Percentiles rank a stretch among this genome's conserved stretches.
Evolutionary conservation across 768 basidiomycete genomes (phyloP).

Genomic region (Amanita pseudoporphyria): DNA sequence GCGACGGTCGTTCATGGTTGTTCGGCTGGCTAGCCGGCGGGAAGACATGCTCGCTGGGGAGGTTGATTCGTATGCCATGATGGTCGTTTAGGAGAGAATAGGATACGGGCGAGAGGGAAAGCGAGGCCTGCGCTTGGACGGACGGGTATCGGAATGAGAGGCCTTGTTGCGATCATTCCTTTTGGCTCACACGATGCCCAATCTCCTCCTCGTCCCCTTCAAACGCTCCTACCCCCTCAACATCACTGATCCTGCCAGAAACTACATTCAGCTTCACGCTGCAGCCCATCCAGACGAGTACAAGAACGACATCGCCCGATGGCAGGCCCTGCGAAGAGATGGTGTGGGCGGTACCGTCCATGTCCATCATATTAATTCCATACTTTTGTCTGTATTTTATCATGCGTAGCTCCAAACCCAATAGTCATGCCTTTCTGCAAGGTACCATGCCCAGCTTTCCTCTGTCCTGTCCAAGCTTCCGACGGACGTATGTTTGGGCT

Average conservation of each 20-base stretch:
- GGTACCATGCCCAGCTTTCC: conserved; percentile 87
- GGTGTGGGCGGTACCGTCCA: conserved; percentile 40
- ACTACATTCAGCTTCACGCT: conserved; percentile 58
- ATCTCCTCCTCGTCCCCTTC: conserved; percentile 65
- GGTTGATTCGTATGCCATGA: conserved; percentile 54
- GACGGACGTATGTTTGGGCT: conserved; percentile 44
- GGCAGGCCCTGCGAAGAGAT: conserved; percentile 59
- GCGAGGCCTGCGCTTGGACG: conserved; percentile 35
- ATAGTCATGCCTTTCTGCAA: conserved; percentile 21
- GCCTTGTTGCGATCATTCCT: not conserved
- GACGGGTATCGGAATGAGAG: conserved; percentile 11
- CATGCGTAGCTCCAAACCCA: not conserved
- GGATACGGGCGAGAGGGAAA: conserved; percentile 14
- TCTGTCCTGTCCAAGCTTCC: conserved; percentile 84
- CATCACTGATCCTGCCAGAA: conserved; percentile 44
- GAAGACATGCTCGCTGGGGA: conserved; percentile 55
- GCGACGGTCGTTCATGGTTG: conserved; percentile 76
- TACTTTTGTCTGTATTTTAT: conserved; percentile 43
- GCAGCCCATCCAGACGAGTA: conserved; percentile 82
- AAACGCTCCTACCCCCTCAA: conserved; percentile 56
- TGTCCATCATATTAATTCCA: conserved; percentile 41
- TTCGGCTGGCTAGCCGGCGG: conserved; percentile 80
- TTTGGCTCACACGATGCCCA: conserved; percentile 44
- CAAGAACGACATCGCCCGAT: conserved; percentile 61
- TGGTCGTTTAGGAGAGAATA: conserved; percentile 19